A percentile compares a stretch with the other conserved stretches of the same genome.
Conservation (phyloP, 2,329 filamentous ascomycete genomes). For the Phyllosticta paracitricarpa region DNA sequence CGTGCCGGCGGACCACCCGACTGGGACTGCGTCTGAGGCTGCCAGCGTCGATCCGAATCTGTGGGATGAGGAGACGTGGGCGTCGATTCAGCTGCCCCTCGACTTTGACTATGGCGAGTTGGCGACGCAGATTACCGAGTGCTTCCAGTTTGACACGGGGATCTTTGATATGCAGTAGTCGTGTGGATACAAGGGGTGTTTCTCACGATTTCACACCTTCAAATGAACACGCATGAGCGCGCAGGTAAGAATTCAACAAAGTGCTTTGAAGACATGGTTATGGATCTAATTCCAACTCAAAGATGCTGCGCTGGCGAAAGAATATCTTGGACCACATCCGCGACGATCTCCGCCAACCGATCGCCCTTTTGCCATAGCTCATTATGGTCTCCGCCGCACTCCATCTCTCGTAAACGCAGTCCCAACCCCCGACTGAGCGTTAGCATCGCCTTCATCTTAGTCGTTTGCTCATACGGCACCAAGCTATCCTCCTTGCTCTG, state of each 20-base stretch:
- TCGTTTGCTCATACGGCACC: not conserved
- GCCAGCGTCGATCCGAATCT: not conserved
- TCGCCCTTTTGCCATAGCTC: not conserved
- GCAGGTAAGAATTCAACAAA: too few species aligned
- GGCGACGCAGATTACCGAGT: not conserved
- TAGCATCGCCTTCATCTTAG: not conserved
- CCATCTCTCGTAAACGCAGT: not conserved
- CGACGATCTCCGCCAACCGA: not conserved
- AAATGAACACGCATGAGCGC: too few species aligned
- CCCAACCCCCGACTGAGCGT: not conserved
- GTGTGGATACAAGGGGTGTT: not conserved
- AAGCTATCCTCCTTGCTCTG: not conserved
- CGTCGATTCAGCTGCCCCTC: not conserved
- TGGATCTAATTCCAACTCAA: not conserved
- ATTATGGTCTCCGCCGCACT: not conserved
- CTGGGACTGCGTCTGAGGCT: not conserved
- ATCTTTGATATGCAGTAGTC: not conserved
- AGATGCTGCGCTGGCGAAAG: not conserved
- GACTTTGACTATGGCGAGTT: not conserved
- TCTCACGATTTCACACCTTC: not conserved
- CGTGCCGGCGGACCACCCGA: not conserved
- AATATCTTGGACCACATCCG: not conserved
- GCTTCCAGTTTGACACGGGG: not conserved
- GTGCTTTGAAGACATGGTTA: too few species aligned
- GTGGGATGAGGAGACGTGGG: not conserved